Percentiles rank a stretch among this genome's conserved stretches.
phyloP scores from a whole-genome alignment of 331 rosid genomes.

The Prunus yedoensis region DNA sequence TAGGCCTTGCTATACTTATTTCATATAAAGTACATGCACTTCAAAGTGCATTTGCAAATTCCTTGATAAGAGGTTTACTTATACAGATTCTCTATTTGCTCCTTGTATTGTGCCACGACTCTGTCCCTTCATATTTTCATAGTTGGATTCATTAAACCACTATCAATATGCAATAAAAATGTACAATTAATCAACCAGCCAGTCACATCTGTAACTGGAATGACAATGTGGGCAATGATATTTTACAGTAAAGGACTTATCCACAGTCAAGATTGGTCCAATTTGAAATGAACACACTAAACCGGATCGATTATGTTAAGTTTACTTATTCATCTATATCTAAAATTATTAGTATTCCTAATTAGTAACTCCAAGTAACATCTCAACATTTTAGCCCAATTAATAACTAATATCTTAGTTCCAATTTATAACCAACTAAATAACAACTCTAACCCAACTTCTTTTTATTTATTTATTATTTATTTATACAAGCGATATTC shows the following conservation, averaged over 20 bases:
- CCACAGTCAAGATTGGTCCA: conserved; percentile 75
- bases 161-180: conserved; percentile 61
- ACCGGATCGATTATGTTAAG: too few species aligned
- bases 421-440: too few species aligned
- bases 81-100: conserved; percentile 70
- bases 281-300: conserved; percentile 66
- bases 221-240: not conserved
- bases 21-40: not conserved
- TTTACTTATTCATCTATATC: too few species aligned
- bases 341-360: too few species aligned
- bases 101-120: conserved; percentile 49
- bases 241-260: conserved; percentile 79
- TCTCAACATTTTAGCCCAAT: too few species aligned
- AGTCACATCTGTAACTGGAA: not conserved
- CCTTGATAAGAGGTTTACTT: conserved; percentile 23
- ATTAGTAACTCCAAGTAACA: too few species aligned
- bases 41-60: too few species aligned
- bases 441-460: too few species aligned
- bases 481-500: too few species aligned
- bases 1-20: not conserved
- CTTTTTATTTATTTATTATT: too few species aligned
- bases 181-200: conserved; percentile 26
- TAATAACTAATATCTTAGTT: too few species aligned
- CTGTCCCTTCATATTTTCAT: conserved; percentile 83
- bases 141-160: conserved; percentile 85